Conservation (phyloP, 2,329 filamentous ascomycete genomes). For the Escovopsis sp. region DNA sequence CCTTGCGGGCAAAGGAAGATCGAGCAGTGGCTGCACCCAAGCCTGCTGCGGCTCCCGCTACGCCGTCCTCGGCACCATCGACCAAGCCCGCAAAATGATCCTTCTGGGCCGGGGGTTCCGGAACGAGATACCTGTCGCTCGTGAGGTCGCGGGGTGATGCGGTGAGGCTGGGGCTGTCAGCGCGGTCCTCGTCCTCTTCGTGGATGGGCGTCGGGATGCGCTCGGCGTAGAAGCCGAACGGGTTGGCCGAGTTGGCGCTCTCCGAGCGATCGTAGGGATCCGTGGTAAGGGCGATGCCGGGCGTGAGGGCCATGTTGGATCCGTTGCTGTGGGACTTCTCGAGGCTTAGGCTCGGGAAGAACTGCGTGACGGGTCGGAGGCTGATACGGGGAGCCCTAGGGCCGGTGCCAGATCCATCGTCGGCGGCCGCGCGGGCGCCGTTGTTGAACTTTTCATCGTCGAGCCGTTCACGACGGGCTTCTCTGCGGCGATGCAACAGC, state of each 20-base stretch:
- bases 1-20: constrained; percentile 32
- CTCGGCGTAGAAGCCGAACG: constrained; percentile 52
- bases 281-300: constrained; percentile 11
- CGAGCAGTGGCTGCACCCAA: constrained; percentile 22
- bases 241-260: constrained; percentile 46
- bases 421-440: constrained; percentile 12
- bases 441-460: constrained; percentile 52
- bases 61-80: constrained; percentile 11
- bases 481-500: constrained; percentile 53
- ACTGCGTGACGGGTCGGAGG: constrained; percentile 70
- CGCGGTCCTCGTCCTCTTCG: constrained; percentile 15
- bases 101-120: background rate
- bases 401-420: constrained; percentile 14
- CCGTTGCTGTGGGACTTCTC: constrained; percentile 37
- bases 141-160: constrained; percentile 5
- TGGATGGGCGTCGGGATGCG: constrained; percentile 27
- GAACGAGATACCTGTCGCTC: background rate
- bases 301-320: constrained; percentile 25
- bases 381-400: constrained; percentile 63
- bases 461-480: constrained; percentile 32
- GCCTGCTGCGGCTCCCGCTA: constrained; percentile 23
- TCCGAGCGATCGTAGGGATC: constrained; percentile 35
- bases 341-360: constrained; percentile 48
- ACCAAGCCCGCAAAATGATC: constrained; percentile 23
- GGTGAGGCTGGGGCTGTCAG: constrained; percentile 11